Conservation (phyloP, 192 early-diverging fungal species). For the Funneliformis geosporum region DNA sequence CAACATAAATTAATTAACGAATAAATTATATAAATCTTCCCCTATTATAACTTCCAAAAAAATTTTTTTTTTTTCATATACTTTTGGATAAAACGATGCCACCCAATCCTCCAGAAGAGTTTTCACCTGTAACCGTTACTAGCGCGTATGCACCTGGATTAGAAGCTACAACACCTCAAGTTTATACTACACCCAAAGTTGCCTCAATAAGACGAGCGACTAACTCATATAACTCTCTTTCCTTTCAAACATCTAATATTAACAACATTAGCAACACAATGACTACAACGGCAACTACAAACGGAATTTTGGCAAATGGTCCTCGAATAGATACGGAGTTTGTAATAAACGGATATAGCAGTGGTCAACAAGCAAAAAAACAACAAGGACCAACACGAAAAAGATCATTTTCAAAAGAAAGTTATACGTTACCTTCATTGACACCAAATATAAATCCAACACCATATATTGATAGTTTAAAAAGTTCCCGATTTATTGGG, state of each 20-base stretch:
- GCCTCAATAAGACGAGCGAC: neutral
- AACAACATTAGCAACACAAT: neutral
- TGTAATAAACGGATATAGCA: neutral
- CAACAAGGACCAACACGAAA: neutral
- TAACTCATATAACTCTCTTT: neutral
- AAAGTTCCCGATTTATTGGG: neutral
- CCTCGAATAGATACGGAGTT: neutral
- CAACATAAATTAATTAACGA: too few relatives aligned
- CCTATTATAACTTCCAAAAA: too few relatives aligned
- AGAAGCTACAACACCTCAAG: neutral
- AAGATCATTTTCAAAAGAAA: neutral
- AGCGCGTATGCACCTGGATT: neutral
- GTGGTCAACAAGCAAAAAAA: neutral
- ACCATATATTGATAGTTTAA: too few relatives aligned
- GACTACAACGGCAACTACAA: neutral
- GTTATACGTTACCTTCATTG: neutral
- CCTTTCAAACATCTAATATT: neutral
- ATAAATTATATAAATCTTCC: too few relatives aligned
- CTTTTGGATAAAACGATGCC: neutral
- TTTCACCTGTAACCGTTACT: neutral
- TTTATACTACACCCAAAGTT: neutral
- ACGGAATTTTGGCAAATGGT: neutral
- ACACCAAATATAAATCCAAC: neutral
- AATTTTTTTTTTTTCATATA: too few relatives aligned
- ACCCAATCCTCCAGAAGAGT: neutral